Evolutionary conservation across 768 basidiomycete genomes (phyloP), one percentile per base, ranked within the genome.

Genomic region (Lactarius hatsudake): DNA sequence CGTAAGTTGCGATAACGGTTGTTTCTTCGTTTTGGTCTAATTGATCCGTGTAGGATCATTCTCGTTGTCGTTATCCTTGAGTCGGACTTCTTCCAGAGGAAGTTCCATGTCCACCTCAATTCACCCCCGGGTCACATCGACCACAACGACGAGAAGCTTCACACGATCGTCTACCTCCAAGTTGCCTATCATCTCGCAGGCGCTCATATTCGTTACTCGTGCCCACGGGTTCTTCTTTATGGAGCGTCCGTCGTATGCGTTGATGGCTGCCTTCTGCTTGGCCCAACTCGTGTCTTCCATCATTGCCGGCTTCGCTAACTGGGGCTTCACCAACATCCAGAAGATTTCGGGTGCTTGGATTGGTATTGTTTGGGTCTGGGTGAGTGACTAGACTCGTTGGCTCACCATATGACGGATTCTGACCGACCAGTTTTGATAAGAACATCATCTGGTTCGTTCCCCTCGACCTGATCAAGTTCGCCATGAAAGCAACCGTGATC

Each of bases 161-260:
- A 96, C 83, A 91, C 89, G 81, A 85, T 97, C 73, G 83, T 95
- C 75, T 96, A 97, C 83, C 86, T 96, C 72, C 94, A 96, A 81
- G 96, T 98, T 66, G 96, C 96, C 68, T n/a, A 96, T 98, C 79
- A 98, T 98, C 81, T 98, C 96, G 56, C 96, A 98, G 78, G 96
- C 96, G 2, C 83, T 98, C 71, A 97, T 96, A 81, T 96, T 96
- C 81, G 87, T 96, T 78, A 96, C 94, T 48, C 93, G 94, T 80
- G 88, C 94, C 72, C 95, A 96, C 74, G 83, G 89, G 12, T 95
- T 93, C 86, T 96, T 94, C 91, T 96, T 94, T 84, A 93, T 93
- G 91, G 94, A 96, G 78, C 88, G 93, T 62, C 94, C 94, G 6
- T 97, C 96, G 40, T 79, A 82, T 38, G 96, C 96, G 36, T 87